Base-by-base conservation (phyloP, 2,329 filamentous ascomycete species). In the Cytospora leucostoma region DNA sequence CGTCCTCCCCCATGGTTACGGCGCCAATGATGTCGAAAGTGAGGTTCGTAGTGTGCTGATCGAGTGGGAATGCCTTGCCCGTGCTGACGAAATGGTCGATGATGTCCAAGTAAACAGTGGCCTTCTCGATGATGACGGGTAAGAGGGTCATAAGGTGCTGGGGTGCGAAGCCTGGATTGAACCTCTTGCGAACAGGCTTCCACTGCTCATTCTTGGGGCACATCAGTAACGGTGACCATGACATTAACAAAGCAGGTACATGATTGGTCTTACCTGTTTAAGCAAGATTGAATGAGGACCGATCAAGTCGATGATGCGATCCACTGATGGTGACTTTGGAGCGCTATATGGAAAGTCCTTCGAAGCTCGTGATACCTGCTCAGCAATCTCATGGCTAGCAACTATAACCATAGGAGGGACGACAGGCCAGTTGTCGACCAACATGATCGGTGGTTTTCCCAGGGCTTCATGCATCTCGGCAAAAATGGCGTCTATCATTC, bases 141-240 rank as follows among this genome's bases (percentile, higher is more conserved):
- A 78, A 61, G 1, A 77, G 68, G 4, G 69, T 73, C 60, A 76
- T 71, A 17, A 78, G 68, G 44, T 78, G 73, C 51, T 75, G 72
- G 1, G 73, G 74, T 1, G 76, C 72, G 56, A 77, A 78, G 0
- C 74, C 76, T 0, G 73, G 73, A 63, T 74, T 77, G 68, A 74
- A 76, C 17, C 71, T 70, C 65, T 73, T 77, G 17, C 76, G 72
- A 3, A 71, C 52, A 4, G 58, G 56, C 65, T 73, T 74, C 72
- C 73, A 75, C 8, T 71, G 64, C 8, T 74, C 71, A 10, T 67
- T 69, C 56, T 70, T 47, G 49, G 12, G 27, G 10, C 4, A 15
- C n/a, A 19, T 52, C 17, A 58, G 35, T 11, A 37, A 38, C 33
- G 4, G 3, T 7, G 13, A 34, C 6, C 7, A 17, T 40, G 3